Base-by-base conservation (phyloP, 148 eudicot genomes). In the Persicaria maculosa region DNA sequence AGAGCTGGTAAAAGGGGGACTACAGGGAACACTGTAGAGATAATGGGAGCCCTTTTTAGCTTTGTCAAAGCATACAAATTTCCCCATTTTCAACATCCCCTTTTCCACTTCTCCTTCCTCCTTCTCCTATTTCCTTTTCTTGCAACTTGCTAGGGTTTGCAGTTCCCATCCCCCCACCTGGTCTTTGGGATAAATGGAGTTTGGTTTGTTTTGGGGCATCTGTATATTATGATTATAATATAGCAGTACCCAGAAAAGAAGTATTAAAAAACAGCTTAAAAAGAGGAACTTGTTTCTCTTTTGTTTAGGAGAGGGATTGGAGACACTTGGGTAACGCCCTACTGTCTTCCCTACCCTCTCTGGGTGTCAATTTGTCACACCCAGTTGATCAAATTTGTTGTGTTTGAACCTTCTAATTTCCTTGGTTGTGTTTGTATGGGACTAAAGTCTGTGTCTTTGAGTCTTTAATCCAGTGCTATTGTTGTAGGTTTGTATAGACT, bases 271-370 rank as follows among this genome's bases (percentile, higher is more conserved):
- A 73, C 73, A 57, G 81, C 71, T 75, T 77, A 80, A 78, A 80
- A 83, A 80, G 36, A 83, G 74, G 55, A 68, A 47, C 75, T 75
- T 68, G 19, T 17, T 22, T 44, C 74, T 64, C 44, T 48, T 31
- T 20, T 9, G 44, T 46, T 47, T 44, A 7, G 15, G 88, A 88
- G 92, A 86, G 89, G 89, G 79, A 83, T 82, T 90, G 80, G 85
- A 92, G 97, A 90, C 97, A 92, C 86, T 88, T 88, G 93, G 92
- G 87, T 81, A 47, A 50, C 40, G 87, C 85, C 93, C 90, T 86
- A 65, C 75, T 92, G 96, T 92, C 93, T 92, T 88, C 91, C 83
- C 86, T 85, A 22, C 88, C 75, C 90, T 87, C 86, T 86, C 67
- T 59, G 4, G 12, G 65, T 20, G 36, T 40, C 45, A 14, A 25